A percentile compares a stretch with the other conserved stretches of the same genome.
Evolutionary conservation across 306 rosid species (phyloP).

Genomic region (peach (Prunus persica)): DNA sequence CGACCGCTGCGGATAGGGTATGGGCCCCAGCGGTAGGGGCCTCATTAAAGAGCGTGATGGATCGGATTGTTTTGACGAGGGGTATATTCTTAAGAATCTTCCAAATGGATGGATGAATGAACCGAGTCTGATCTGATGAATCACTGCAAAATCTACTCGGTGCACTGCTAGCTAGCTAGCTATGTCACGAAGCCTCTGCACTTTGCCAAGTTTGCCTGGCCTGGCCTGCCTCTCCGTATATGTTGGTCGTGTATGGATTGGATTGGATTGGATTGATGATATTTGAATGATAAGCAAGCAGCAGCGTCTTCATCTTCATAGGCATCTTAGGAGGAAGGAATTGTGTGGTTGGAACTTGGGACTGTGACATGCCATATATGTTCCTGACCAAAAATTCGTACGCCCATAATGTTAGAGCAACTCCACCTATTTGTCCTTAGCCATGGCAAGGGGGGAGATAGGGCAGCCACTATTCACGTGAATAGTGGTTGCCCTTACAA

Average conservation of each 20-base stretch:
- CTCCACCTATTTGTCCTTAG: too few species aligned
- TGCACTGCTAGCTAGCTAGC: not conserved
- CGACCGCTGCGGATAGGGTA: not conserved
- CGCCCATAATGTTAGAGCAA: not conserved
- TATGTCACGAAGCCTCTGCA: too few species aligned
- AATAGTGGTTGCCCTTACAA: too few species aligned
- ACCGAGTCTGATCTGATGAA: not conserved
- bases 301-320: not conserved
- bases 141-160: not conserved
- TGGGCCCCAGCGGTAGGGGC: not conserved
- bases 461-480: too few species aligned
- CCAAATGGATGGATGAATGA: not conserved
- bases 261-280: not conserved
- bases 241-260: not conserved
- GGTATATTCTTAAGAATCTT: constrained; percentile 15
- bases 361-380: not conserved
- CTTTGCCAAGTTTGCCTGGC: not conserved
- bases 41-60: not conserved
- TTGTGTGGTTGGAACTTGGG: not conserved
- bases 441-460: too few species aligned
- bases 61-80: not conserved
- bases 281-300: not conserved
- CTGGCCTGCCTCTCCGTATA: not conserved
- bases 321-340: not conserved
- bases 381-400: not conserved